Evolutionary conservation across 1,139 yeast species (phyloP).

Genomic region (Yamadazyma sp.): DNA sequence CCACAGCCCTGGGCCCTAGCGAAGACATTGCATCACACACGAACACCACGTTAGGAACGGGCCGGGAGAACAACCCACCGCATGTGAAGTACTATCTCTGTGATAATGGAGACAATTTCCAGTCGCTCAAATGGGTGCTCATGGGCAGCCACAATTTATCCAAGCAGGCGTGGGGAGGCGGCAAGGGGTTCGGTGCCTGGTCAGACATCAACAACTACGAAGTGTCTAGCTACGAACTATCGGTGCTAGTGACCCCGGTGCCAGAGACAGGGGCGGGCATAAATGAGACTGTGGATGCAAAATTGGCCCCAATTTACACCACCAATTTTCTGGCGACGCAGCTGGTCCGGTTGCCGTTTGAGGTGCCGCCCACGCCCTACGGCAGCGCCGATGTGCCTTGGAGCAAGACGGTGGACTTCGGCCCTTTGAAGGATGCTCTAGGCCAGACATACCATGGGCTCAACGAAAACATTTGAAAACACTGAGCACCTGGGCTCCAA

Average conservation of each 20-base stretch:
- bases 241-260: slow-evolving; percentile 46
- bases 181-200: slow-evolving; percentile 19
- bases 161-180: slow-evolving; percentile 71
- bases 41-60: slow-evolving; percentile 20
- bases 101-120: slow-evolving; percentile 50
- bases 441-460: slow-evolving; percentile 9
- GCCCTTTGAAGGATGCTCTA: slow-evolving; percentile 10
- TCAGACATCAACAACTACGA: slow-evolving; percentile 21
- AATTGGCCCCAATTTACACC: slow-evolving; percentile 39
- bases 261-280: too few species aligned
- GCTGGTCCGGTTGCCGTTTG: slow-evolving; percentile 55
- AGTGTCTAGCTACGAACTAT: slow-evolving; percentile 54
- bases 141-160: slow-evolving; percentile 68
- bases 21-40: too few species aligned
- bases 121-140: slow-evolving; percentile 58
- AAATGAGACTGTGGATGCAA: slow-evolving; percentile 6
- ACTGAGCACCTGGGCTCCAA: background rate
- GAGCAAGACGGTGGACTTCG: slow-evolving; percentile 26
- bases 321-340: slow-evolving; percentile 28
- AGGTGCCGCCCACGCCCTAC: slow-evolving; percentile 49
- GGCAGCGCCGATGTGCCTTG: slow-evolving; percentile 47
- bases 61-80: slow-evolving; percentile 37
- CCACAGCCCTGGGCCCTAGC: too few species aligned
- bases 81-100: slow-evolving; percentile 42
- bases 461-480: background rate